Evolutionary conservation across 2,329 filamentous ascomycete species (phyloP).

Genomic region (Camillea tinctor): DNA sequence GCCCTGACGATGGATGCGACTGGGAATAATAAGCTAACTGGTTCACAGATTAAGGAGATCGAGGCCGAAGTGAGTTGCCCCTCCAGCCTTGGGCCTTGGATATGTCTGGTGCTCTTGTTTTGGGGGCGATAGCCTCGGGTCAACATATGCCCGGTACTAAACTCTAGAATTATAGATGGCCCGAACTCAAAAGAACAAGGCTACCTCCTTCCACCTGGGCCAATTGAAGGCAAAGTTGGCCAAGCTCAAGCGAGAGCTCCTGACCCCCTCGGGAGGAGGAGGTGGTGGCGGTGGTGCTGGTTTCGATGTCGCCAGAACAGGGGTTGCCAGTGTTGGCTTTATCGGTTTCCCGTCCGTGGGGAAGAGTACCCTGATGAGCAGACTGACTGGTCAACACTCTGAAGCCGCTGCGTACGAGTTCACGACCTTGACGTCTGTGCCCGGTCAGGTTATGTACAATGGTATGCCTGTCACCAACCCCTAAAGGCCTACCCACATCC

Average conservation of each 20-base stretch:
- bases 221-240: slow-evolving; percentile 98
- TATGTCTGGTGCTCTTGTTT: slow-evolving; percentile 8
- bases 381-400: slow-evolving; percentile 91
- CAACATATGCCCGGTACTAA: slow-evolving; percentile 20
- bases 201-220: slow-evolving; percentile 88
- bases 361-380: slow-evolving; percentile 97
- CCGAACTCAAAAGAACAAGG: slow-evolving; percentile 96
- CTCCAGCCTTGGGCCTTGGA: too few relatives aligned
- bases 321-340: slow-evolving; percentile 95
- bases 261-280: slow-evolving; percentile 76
- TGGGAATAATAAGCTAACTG: slow-evolving; percentile 32
- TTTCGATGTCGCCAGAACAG: slow-evolving; percentile 96
- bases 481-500: background rate
- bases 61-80: slow-evolving; percentile 80
- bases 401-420: slow-evolving; percentile 98
- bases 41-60: slow-evolving; percentile 83
- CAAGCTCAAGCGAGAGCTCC: slow-evolving; percentile 93
- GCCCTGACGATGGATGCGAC: slow-evolving; percentile 8
- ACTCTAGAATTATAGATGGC: slow-evolving; percentile 65
- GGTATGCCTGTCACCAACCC: slow-evolving; percentile 42
- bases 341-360: slow-evolving; percentile 98
- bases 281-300: slow-evolving; percentile 83
- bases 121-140: slow-evolving; percentile 3
- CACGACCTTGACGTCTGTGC: slow-evolving; percentile 95
- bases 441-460: slow-evolving; percentile 94